A percentile compares a stretch with the other conserved stretches of the same genome.
phyloP scores from a whole-genome alignment of 495 filamentous ascomycete genomes.

The Xylona heveae region DNA sequence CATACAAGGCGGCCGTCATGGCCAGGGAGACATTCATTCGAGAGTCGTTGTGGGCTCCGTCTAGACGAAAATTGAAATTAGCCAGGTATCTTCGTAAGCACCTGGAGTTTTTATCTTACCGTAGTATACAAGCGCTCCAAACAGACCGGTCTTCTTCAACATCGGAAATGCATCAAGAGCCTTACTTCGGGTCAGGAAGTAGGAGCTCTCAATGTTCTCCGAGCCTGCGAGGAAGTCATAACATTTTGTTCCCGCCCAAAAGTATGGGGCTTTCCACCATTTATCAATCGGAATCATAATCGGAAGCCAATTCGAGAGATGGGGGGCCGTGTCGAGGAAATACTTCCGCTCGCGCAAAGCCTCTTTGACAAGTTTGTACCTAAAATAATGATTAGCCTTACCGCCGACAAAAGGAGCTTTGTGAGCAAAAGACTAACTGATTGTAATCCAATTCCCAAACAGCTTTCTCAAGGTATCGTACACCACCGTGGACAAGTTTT shows the following conservation, averaged over 20 bases:
- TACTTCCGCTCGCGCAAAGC: slow-evolving; percentile 92
- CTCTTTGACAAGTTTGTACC: slow-evolving; percentile 76
- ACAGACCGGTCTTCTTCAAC: slow-evolving; percentile 67
- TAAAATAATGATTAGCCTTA: slow-evolving; percentile 9
- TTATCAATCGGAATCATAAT: slow-evolving; percentile 94
- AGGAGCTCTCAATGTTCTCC: slow-evolving; percentile 92
- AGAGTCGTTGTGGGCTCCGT: slow-evolving; percentile 95
- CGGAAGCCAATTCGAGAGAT: slow-evolving; percentile 84
- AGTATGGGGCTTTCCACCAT: slow-evolving; percentile 93
- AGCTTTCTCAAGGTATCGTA: slow-evolving; percentile 91
- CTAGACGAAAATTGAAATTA: slow-evolving; percentile 19
- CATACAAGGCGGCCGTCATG: slow-evolving; percentile 89
- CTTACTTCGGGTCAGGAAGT: slow-evolving; percentile 87
- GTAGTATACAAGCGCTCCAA: slow-evolving; percentile 92
- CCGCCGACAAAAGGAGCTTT: not conserved
- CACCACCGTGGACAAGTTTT: slow-evolving; percentile 91
- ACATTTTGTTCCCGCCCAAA: slow-evolving; percentile 87
- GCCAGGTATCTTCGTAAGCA: too few relatives aligned
- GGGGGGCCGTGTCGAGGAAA: slow-evolving; percentile 88
- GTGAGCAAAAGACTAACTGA: slow-evolving; percentile 27
- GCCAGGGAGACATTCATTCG: slow-evolving; percentile 94
- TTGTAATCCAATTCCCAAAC: slow-evolving; percentile 92
- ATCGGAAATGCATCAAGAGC: slow-evolving; percentile 96
- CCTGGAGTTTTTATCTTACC: too few relatives aligned
- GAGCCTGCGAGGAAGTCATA: slow-evolving; percentile 90